Conservation (phyloP, 2,329 filamentous ascomycete species). For the Neonectria hederae region DNA sequence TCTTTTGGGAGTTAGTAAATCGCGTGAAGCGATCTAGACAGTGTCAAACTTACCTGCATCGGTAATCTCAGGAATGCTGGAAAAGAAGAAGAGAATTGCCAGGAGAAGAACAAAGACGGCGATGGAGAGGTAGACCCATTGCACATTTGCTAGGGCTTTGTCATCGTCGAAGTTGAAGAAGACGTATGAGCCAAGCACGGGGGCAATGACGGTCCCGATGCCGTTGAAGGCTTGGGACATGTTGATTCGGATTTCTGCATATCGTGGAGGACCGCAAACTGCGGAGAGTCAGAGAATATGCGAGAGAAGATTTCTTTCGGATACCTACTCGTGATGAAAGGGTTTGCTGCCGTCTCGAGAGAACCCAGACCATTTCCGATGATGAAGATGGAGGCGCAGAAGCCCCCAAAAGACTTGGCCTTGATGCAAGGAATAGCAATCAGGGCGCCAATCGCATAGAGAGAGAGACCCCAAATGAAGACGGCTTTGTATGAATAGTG, state of each 20-base stretch:
- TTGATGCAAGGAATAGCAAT: slow-evolving; percentile 66
- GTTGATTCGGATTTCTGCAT: slow-evolving; percentile 79
- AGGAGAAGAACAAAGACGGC: slow-evolving; percentile 75
- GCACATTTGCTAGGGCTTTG: slow-evolving; percentile 70
- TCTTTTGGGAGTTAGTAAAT: slow-evolving; percentile 55
- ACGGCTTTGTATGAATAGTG: slow-evolving; percentile 73
- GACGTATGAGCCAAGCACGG: slow-evolving; percentile 76
- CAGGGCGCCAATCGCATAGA: slow-evolving; percentile 72
- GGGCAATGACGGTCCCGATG: slow-evolving; percentile 76
- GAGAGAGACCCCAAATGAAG: slow-evolving; percentile 73
- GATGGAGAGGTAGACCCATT: slow-evolving; percentile 81
- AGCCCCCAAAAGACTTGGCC: slow-evolving; percentile 75
- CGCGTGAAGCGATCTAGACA: accelerated
- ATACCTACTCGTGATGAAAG: slow-evolving; percentile 68
- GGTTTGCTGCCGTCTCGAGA: slow-evolving; percentile 81
- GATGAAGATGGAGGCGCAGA: slow-evolving; percentile 77
- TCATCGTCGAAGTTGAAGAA: slow-evolving; percentile 73
- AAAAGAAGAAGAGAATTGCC: slow-evolving; percentile 72
- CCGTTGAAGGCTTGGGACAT: slow-evolving; percentile 81
- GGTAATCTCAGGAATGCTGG: slow-evolving; percentile 76
- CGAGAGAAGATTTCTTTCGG: accelerated
- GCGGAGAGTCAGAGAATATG: background rate
- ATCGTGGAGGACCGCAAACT: slow-evolving; percentile 69
- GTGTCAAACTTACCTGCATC: slow-evolving; percentile 47
- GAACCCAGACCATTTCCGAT: slow-evolving; percentile 78